phyloP scores from a whole-genome alignment of 768 basidiomycete genomes.

The Lactifluus hygrophoroides region DNA sequence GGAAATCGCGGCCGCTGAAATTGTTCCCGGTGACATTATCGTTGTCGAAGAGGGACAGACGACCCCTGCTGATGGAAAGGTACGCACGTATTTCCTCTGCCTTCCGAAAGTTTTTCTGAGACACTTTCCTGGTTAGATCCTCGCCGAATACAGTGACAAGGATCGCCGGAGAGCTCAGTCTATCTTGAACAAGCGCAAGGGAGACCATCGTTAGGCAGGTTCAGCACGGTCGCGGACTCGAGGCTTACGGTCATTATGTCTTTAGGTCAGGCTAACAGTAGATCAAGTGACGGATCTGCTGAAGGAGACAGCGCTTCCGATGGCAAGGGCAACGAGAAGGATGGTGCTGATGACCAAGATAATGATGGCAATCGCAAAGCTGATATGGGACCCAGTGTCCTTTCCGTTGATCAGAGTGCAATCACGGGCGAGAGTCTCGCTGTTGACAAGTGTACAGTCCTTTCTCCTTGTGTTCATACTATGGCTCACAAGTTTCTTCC shows the following conservation, averaged over 20 bases:
- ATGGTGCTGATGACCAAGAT: constrained; percentile 7
- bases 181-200: constrained; percentile 24
- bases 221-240: background rate
- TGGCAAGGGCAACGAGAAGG: constrained; percentile 8
- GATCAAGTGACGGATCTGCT: background rate
- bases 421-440: constrained; percentile 42
- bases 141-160: constrained; percentile 35
- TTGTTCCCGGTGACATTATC: constrained; percentile 38
- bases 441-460: constrained; percentile 33
- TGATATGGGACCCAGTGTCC: constrained; percentile 34
- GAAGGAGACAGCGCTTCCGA: background rate
- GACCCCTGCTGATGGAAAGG: constrained; percentile 38
- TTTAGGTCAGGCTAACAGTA: background rate
- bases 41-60: constrained; percentile 38
- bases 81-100: constrained; percentile 1
- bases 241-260: background rate
- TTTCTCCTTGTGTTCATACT: background rate
- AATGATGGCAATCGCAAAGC: constrained; percentile 17
- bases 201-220: background rate
- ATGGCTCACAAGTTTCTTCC: background rate
- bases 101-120: background rate
- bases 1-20: constrained; percentile 37
- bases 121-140: constrained; percentile 24
- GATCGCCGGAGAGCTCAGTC: constrained; percentile 26
- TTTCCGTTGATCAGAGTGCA: constrained; percentile 38